phyloP scores from a whole-genome alignment of 208 protist genomes.

The Jaenimonas drosophilae region DNA sequence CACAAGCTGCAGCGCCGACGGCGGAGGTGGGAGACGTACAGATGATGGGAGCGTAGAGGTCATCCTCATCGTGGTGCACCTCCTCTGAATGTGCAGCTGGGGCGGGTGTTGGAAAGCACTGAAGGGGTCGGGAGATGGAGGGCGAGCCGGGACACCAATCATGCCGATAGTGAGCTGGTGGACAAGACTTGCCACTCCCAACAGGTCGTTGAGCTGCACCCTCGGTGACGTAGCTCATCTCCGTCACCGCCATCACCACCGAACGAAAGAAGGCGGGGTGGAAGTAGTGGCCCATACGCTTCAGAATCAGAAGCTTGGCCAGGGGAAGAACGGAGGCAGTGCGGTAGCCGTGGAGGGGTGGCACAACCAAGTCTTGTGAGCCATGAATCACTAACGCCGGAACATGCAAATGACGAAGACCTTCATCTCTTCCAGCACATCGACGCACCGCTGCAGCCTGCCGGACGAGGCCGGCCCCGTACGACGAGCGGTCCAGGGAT shows the following conservation, averaged over 20 bases:
- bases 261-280: constrained; percentile 59
- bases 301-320: constrained; percentile 42
- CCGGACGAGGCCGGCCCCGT: constrained; percentile 46
- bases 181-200: neutral
- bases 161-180: neutral
- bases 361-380: constrained; percentile 58
- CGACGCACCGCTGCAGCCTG: constrained; percentile 59
- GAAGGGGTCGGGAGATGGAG: neutral
- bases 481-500: constrained; percentile 44
- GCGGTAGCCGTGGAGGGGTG: constrained; percentile 58
- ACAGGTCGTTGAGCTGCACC: no score
- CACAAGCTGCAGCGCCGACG: neutral
- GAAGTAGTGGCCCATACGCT: constrained; percentile 81
- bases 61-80: no score
- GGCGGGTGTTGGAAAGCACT: no score
- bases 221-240: constrained; percentile 21
- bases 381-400: constrained; percentile 69
- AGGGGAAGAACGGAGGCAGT: constrained; percentile 48
- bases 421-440: constrained; percentile 27
- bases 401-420: constrained; percentile 22
- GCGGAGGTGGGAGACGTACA: neutral
- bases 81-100: no score
- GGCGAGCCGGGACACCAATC: neutral
- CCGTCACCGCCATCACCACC: constrained; percentile 25
- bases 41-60: no score